Percentiles rank a stretch among this genome's conserved stretches.
Evolutionary conservation across 176 grass and related monocot genomes (phyloP).

Genomic region (Oropetium thomaeum): DNA sequence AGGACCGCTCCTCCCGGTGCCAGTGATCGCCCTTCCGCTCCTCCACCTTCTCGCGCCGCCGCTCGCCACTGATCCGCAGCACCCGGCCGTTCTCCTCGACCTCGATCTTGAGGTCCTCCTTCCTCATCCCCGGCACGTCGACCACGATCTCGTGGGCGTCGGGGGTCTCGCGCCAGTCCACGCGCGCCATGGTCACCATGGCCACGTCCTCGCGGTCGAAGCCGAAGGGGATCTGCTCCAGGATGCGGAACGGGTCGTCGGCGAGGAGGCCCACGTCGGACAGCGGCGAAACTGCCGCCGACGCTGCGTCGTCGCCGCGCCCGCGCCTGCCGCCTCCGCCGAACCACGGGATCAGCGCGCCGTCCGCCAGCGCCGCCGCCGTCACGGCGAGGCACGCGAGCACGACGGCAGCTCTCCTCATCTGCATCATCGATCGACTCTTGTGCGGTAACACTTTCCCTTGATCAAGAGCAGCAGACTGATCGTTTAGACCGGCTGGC

Average conservation of each 20-base stretch:
- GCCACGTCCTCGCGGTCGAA: slow-evolving; percentile 64
- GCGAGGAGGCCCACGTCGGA: slow-evolving; percentile 32
- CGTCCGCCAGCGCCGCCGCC: slow-evolving; percentile 9
- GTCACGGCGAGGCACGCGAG: slow-evolving; percentile 21
- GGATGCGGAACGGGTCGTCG: slow-evolving; percentile 86
- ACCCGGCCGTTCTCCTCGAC: slow-evolving; percentile 77
- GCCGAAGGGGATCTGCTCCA: slow-evolving; percentile 66
- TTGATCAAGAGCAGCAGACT: neutral
- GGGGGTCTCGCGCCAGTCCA: slow-evolving; percentile 76
- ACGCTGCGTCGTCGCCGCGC: slow-evolving; percentile 13
- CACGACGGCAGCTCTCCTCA: neutral
- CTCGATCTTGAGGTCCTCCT: slow-evolving; percentile 75
- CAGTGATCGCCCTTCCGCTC: slow-evolving; percentile 62
- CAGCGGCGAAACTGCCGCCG: slow-evolving; percentile 8
- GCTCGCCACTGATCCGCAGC: slow-evolving; percentile 78
- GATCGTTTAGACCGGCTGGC: no score
- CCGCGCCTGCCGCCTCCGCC: slow-evolving; percentile 15
- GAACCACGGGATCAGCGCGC: slow-evolving; percentile 66
- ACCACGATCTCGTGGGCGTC: slow-evolving; percentile 71
- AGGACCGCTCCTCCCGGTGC: slow-evolving; percentile 75
- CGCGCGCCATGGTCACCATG: slow-evolving; percentile 49
- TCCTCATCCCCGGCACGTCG: slow-evolving; percentile 71
- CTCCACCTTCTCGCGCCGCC: slow-evolving; percentile 59
- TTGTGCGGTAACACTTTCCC: no score
- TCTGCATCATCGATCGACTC: neutral